phyloP scores from a whole-genome alignment of 2,329 filamentous ascomycete species.

The Pseudogymnoascus pannorum region DNA sequence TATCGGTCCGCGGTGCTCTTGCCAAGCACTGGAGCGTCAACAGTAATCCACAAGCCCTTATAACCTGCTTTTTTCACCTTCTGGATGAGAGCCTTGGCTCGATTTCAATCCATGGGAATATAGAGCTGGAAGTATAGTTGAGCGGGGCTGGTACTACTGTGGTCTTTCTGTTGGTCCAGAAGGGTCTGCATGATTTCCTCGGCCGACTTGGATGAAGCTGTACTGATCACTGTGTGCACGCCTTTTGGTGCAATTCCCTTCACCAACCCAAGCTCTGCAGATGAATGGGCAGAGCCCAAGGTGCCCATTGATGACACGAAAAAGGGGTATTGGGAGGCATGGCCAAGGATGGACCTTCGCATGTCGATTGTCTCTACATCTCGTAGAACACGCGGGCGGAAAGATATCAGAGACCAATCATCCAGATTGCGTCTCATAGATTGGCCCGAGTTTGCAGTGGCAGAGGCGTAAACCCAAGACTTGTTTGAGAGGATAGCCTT shows the following conservation, averaged over 20 bases:
- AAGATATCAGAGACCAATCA: background rate
- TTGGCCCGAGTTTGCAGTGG: background rate
- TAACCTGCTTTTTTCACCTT: constrained; percentile 37
- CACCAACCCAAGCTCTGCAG: background rate
- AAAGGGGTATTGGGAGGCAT: background rate
- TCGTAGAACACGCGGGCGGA: background rate
- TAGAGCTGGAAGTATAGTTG: constrained; percentile 50
- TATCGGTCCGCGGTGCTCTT: constrained; percentile 40
- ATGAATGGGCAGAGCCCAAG: background rate
- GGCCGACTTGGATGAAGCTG: background rate
- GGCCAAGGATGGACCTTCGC: background rate
- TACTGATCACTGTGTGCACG: background rate
- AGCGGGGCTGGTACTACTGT: background rate
- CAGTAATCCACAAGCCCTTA: constrained; percentile 46
- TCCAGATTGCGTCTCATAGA: background rate
- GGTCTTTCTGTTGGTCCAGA: background rate
- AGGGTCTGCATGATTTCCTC: background rate
- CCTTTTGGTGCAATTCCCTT: background rate
- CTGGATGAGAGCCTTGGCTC: constrained; percentile 39
- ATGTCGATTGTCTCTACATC: background rate
- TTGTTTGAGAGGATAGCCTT: background rate
- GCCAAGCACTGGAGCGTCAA: constrained; percentile 45
- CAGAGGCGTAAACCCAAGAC: background rate
- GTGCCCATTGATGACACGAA: background rate
- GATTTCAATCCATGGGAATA: constrained; percentile 43